Evolutionary conservation across 1,284 basidiomycete species (phyloP), one percentile per base, ranked within the genome.

Genomic region (Melampsora abietis-canadensis): DNA sequence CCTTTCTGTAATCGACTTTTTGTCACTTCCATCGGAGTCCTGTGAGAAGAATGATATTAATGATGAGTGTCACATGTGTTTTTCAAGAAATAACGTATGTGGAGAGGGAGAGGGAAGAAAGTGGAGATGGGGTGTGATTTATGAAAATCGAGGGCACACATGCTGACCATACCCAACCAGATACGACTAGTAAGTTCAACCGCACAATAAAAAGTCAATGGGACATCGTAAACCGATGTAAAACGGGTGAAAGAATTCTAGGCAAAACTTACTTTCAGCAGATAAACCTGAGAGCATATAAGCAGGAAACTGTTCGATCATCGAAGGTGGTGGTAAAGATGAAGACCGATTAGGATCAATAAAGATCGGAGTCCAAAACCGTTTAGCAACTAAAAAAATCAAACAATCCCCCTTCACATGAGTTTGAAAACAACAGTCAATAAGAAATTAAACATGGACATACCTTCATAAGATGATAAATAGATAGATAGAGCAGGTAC

Each of bases 241-340:
- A n/a, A n/a, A n/a, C n/a, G n/a, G n/a, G n/a, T n/a, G n/a, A n/a
- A n/a, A n/a, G n/a, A n/a, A n/a, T n/a, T n/a, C n/a, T n/a, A n/a
- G n/a, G n/a, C n/a, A 54, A 54, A 27, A 54, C 17, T 54, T 7
- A 54, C 51, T 54, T 54, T 54, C 51, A 7, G 51, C 51, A 54
- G 51, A 54, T n/a, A 54, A 27, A 54, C 51, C 51, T 54, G 51
- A 54, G 51, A 54, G 51, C 51, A 54, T 54, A 54, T 54, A 54
- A 54, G 51, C 51, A 54, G 51, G 51, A 14, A 54, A 54, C 24
- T 54, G 51, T 54, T 54, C n/a, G n/a, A 54, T n/a, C n/a, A 54
- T n/a, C 14, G 51, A 54, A 54, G 51, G 51, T 54, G 51, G 24
- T 10, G 51, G 51, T 21, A 27, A 54, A 27, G 8, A 5, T 54